Evolutionary conservation across 176 grass and related monocot genomes (phyloP).

Genomic region (Pharus latifolius): DNA sequence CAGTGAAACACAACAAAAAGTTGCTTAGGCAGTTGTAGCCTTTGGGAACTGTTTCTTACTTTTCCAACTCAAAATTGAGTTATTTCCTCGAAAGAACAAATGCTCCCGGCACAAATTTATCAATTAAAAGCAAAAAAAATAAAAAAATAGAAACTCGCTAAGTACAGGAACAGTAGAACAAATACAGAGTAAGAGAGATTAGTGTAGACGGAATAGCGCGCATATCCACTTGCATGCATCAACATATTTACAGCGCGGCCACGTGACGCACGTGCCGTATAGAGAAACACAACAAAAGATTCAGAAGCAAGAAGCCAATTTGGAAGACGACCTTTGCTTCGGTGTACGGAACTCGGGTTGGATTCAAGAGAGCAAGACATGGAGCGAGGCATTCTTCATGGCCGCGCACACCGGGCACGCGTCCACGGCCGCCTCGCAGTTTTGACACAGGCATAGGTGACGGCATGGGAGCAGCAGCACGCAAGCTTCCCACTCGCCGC

Average conservation of each 20-base stretch:
- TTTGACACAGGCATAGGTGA: slow-evolving; percentile 52
- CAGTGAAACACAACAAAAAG: neutral
- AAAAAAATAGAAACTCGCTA: neutral
- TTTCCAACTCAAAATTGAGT: no score
- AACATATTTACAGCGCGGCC: neutral
- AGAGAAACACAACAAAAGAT: no score
- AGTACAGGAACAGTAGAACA: neutral
- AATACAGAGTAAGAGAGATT: neutral
- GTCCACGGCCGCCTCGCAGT: slow-evolving; percentile 17
- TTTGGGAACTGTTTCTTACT: no score
- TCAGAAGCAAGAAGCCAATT: no score
- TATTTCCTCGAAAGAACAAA: neutral
- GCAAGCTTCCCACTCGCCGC: slow-evolving; percentile 13
- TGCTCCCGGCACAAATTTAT: neutral
- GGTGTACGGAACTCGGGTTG: no score
- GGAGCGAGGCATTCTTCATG: slow-evolving; percentile 41
- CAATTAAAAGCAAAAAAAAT: neutral
- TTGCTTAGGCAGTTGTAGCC: no score
- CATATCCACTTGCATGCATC: neutral
- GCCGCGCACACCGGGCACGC: slow-evolving; percentile 38
- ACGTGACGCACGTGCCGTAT: neutral
- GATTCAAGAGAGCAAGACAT: slow-evolving; percentile 29
- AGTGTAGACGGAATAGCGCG: neutral
- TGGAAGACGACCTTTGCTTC: no score
- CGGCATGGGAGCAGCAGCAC: slow-evolving; percentile 62